phyloP scores from a whole-genome alignment of 176 grass and related monocot genomes.

The Secale cereale region DNA sequence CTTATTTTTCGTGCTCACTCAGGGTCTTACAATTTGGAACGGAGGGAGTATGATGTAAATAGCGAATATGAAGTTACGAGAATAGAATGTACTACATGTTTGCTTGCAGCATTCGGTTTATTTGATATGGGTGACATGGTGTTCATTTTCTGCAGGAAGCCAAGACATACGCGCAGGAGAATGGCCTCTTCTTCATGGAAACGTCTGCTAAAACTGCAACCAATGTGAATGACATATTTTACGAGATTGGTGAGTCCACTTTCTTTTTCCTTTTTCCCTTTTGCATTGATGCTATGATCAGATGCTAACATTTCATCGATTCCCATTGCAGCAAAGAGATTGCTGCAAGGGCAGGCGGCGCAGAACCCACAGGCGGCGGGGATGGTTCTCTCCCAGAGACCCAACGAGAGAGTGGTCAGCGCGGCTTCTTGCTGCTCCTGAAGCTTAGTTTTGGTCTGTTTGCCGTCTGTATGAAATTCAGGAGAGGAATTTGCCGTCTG shows the following conservation, averaged over 20 bases:
- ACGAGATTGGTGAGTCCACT: slow-evolving; percentile 75
- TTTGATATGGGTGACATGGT: neutral
- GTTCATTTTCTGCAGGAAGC: slow-evolving; percentile 59
- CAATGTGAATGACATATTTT: slow-evolving; percentile 91
- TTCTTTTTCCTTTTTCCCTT: neutral
- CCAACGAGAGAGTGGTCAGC: slow-evolving; percentile 63
- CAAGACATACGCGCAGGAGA: slow-evolving; percentile 76
- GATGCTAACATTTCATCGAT: slow-evolving; percentile 10
- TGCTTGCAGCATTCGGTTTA: too few species aligned
- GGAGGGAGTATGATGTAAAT: neutral
- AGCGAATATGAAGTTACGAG: neutral
- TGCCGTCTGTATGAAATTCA: slow-evolving; percentile 1
- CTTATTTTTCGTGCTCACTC: neutral
- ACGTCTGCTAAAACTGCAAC: slow-evolving; percentile 92
- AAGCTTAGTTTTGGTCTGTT: slow-evolving; percentile 4
- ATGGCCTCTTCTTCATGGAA: slow-evolving; percentile 93
- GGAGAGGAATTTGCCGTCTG: slow-evolving; percentile 13
- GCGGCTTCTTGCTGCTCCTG: slow-evolving; percentile 87
- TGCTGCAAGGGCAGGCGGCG: slow-evolving; percentile 58
- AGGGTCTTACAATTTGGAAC: neutral
- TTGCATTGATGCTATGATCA: slow-evolving; percentile 36
- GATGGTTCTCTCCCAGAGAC: slow-evolving; percentile 68
- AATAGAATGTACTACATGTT: neutral
- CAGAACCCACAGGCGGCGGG: slow-evolving; percentile 67
- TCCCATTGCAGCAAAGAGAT: slow-evolving; percentile 75